Evolutionary conservation across 768 basidiomycete genomes (phyloP).

Genomic region (Boletus subcaerulescens): DNA sequence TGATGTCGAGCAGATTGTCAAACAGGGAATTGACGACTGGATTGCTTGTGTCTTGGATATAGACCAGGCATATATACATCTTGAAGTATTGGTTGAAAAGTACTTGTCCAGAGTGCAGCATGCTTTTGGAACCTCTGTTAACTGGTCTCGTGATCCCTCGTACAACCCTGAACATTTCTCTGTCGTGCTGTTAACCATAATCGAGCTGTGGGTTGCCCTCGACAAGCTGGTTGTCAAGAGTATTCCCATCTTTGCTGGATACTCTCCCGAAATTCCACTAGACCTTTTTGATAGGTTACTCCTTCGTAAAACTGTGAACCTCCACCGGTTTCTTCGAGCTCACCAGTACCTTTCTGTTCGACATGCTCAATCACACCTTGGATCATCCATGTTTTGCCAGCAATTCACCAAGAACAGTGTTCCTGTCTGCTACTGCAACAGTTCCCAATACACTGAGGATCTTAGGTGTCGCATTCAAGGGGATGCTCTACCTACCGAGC

Average conservation of each 20-base stretch:
- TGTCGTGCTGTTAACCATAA: too few relatives aligned
- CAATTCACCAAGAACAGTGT: not conserved
- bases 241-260: too few relatives aligned
- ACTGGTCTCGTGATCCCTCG: too few relatives aligned
- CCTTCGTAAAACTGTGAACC: not conserved
- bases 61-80: not conserved
- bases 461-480: not conserved
- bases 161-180: too few relatives aligned
- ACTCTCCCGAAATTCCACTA: too few relatives aligned
- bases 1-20: not conserved
- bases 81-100: not conserved
- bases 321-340: not conserved
- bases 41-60: not conserved
- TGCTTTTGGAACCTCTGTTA: too few relatives aligned
- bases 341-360: not conserved
- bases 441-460: not conserved
- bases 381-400: not conserved
- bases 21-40: not conserved
- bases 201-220: too few relatives aligned
- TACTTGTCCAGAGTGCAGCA: not conserved
- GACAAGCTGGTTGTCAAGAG: too few relatives aligned
- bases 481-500: not conserved
- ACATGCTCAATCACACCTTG: not conserved
- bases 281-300: not conserved
- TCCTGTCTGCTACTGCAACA: not conserved